Base-by-base conservation (phyloP, 2,329 filamentous ascomycete genomes). In the Ceratocystis papillata region DNA sequence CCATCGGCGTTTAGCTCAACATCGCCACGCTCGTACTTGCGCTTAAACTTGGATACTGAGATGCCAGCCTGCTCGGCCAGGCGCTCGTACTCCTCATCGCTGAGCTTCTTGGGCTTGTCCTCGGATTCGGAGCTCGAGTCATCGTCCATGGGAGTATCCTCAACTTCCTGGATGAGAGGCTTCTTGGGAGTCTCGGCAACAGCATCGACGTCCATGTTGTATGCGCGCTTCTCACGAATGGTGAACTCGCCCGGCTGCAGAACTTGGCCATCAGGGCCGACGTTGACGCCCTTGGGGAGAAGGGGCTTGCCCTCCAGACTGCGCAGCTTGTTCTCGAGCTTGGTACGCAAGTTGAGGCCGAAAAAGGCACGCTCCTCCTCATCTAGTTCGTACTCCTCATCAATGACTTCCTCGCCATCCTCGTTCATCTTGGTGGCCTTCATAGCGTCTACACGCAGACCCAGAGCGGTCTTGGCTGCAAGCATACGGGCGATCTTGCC, bases 401-500 rank as follows among this genome's bases (percentile, higher is more conserved):
- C 73, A 63, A 73, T 77, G 28, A 81, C 85, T 65, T 85, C 82
- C 68, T 87, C 81, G 67, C 84, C 84, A 67, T 84, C 81, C 62
- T 80, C 79, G 71, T 82, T 83, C 81, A 88, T 90, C 69, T 92
- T 88, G 65, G 87, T 86, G 57, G 95, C 83, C 63, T 69, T 68
- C 41, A 70, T 69, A 33, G 94, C 90, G 76, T 99, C 94, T 62
- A 96, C 89, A 78, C 94, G 91, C 62, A 96, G 81, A 81, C 92
- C 92, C 63, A 99, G 84, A 30, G 94, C 90, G 60, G 93, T 87
- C 82, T 97, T 97, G 71, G 93, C 88, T 62, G 94, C 89, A 69
- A 99, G 83, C 81, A 96, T 91, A 83, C 94, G 90, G 53, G 94
- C 94, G 74, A 99, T 96, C 82, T 99, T 99, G 72, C 94, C 94